Conservation (phyloP, 1,284 basidiomycete genomes). For the Rhodotorula glutinis region DNA sequence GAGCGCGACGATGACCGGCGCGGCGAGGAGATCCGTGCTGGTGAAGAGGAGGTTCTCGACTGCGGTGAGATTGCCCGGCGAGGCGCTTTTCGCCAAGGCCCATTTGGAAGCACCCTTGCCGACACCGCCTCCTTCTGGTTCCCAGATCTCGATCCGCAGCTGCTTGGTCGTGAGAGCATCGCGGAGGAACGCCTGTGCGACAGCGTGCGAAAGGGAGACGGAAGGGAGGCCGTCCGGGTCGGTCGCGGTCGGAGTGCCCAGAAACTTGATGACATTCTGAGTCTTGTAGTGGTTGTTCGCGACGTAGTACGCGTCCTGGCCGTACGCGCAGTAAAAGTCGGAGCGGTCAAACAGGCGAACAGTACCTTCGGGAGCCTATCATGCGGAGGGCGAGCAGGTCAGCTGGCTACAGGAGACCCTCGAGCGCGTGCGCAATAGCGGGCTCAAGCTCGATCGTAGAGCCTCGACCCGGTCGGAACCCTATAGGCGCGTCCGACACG, state of each 20-base stretch:
- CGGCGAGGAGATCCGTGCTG: conserved; percentile 73
- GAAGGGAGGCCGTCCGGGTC: conserved; percentile 60
- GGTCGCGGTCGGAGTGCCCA: conserved; percentile 53
- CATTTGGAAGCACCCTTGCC: conserved; percentile 34
- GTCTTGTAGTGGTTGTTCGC: conserved; percentile 70
- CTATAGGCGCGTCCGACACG: neutral
- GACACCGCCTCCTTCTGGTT: conserved; percentile 19
- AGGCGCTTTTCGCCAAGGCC: conserved; percentile 60
- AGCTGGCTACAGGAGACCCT: neutral
- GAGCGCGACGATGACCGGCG: conserved; percentile 88
- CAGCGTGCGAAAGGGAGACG: conserved; percentile 71
- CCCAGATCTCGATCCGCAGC: conserved; percentile 81
- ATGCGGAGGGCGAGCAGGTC: conserved; percentile 41
- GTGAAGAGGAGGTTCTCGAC: conserved; percentile 91
- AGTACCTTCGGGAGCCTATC: conserved; percentile 52
- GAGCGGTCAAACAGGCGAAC: conserved; percentile 79
- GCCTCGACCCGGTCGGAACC: too few species aligned
- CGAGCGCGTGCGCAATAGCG: too few species aligned
- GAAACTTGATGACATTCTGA: conserved; percentile 77
- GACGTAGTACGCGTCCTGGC: conserved; percentile 80
- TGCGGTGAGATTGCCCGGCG: conserved; percentile 89
- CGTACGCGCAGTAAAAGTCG: conserved; percentile 86
- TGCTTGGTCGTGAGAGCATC: conserved; percentile 88
- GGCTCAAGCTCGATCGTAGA: too few species aligned
- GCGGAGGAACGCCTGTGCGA: conserved; percentile 82